Base-by-base conservation (phyloP, 495 filamentous ascomycete genomes). In the Bombardia bombarda region DNA sequence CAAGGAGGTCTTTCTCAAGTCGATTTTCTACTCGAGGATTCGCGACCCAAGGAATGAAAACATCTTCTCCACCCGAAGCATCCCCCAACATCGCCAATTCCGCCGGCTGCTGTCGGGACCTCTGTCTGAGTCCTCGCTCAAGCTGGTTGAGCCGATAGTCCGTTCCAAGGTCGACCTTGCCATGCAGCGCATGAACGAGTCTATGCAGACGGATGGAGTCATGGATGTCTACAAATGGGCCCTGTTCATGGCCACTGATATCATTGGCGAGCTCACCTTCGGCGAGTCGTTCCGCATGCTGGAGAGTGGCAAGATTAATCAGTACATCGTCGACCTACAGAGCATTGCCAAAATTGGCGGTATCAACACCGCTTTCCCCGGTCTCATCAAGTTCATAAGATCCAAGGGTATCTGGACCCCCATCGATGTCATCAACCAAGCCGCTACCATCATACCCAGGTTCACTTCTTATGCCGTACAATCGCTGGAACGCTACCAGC, bases 221-320 rank as follows among this genome's bases (percentile, higher is more conserved):
- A 63, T 53, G 0, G 75, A 81, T 52, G 52, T 78, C 3, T 67
- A 70, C 40, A 73, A 76, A 34, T 79, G 77, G 77, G 75, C 60
- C 59, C 38, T 71, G 4, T 77, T 75, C 46, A 68, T 79, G 66
- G 58, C 72, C 2, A 72, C 73, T 0, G 77, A 79, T 46, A 57
- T 78, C 10, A 74, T 77, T 32, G 67, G 67, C 1, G 64, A 78
- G 31, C 53, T 78, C 25, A 66, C 59, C 24, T 81, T 79, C 49
- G 76, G 76, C 0, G 67, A 75, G 8, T 71, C 67, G 0, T 78
- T 81, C 45, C 54, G 55, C 1, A 75, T 68, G 58, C 58, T 78
- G 9, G 75, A 80, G 34, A 31, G 44, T 12, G 70, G 72, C 3
- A 54, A 70, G 65, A 55, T 69, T 57, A 9, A 7, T 21, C 62